Conservation (phyloP, 1,284 basidiomycete genomes). For the Fomitopsis schrenkii region DNA sequence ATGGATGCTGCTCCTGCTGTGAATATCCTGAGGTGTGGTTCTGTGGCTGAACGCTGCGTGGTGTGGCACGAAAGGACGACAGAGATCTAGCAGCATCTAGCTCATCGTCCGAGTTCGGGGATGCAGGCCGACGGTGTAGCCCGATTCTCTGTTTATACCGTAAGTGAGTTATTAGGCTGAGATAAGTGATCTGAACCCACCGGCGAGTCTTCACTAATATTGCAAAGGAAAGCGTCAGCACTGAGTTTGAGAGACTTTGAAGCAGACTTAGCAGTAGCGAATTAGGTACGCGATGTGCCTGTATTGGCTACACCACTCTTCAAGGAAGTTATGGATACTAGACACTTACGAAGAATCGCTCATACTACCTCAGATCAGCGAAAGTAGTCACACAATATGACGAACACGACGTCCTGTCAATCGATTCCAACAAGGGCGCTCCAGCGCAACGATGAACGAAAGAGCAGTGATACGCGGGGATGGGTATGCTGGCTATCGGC, state of each 20-base stretch:
- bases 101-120: constrained; percentile 14
- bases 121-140: constrained; percentile 7
- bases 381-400: not conserved
- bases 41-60: not conserved
- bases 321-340: not conserved
- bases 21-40: not conserved
- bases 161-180: not conserved
- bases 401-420: not conserved
- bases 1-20: not conserved
- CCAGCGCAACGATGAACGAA: not conserved
- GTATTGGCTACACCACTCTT: not conserved
- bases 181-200: constrained; percentile 4
- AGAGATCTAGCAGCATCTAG: constrained; percentile 3
- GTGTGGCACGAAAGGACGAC: not conserved
- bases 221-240: not conserved
- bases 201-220: constrained; percentile 13
- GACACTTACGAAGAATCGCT: not conserved
- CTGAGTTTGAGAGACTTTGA: too few relatives aligned
- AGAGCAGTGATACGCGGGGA: not conserved
- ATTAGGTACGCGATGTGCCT: not conserved
- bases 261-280: not conserved
- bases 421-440: not conserved
- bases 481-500: not conserved
- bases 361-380: not conserved
- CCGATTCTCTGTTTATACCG: not conserved